These are phyloP conservation scores for Pythium monospermum DNA, from an alignment of 352 stramenopile genomes.

Conservation along the genomic window DNA sequence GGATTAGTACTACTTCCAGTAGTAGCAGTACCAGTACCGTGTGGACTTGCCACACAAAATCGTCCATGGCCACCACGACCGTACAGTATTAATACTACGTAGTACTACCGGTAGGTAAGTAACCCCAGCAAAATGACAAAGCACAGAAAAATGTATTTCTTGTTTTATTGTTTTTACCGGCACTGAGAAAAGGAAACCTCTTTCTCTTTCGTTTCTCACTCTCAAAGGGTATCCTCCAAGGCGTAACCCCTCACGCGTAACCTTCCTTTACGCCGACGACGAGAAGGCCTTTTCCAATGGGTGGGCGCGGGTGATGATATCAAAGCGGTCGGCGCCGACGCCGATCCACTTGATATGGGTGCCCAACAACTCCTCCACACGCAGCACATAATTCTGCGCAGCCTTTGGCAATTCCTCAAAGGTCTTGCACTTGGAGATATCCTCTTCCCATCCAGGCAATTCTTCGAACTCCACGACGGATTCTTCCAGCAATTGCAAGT, in stretches of 20 bases:
- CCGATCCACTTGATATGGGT: conserved; percentile 98
- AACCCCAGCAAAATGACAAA: no score
- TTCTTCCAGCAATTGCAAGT: conserved; percentile 89
- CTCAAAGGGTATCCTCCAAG: no score
- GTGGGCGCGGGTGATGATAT: conserved; percentile 89
- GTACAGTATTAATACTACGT: no score
- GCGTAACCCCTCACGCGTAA: no score
- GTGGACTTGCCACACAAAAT: conserved; percentile 40
- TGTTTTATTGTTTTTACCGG: no score
- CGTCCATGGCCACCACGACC: no score
- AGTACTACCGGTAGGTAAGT: no score
- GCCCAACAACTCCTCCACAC: conserved; percentile 95
- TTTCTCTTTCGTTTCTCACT: no score
- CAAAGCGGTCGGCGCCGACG: conserved; percentile 94
- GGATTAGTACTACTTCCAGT: no score
- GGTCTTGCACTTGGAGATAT: conserved; percentile 94
- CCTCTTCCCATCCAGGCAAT: conserved; percentile 92
- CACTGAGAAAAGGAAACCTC: no score
- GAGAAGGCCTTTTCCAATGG: conserved; percentile 67
- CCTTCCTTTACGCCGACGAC: no score
- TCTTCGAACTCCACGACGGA: conserved; percentile 96
- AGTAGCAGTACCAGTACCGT: conserved; percentile 32
- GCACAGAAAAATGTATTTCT: no score
- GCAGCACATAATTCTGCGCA: conserved; percentile 95
- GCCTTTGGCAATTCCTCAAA: conserved; percentile 96